Evolutionary conservation across 169 alveolate genomes (phyloP).

Genomic region (Eimeria maxima): DNA sequence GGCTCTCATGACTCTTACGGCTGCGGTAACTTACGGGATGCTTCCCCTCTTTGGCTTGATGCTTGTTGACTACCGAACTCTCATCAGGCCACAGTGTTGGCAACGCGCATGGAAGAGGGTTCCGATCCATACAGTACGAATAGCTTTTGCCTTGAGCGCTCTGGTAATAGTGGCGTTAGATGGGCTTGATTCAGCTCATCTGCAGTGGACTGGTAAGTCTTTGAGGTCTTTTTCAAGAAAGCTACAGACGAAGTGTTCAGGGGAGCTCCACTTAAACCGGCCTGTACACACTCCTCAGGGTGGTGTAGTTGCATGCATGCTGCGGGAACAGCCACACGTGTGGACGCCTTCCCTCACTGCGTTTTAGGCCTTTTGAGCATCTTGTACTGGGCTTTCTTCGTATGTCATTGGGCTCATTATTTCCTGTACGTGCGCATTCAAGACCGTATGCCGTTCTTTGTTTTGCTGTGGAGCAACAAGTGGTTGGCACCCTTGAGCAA

Average conservation of each 20-base stretch:
- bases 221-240: neutral
- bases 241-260: neutral
- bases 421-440: constrained; percentile 71
- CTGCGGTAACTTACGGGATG: constrained; percentile 60
- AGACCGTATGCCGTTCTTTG: constrained; percentile 76
- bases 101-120: constrained; percentile 35
- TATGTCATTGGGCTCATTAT: constrained; percentile 72
- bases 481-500: constrained; percentile 43
- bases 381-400: constrained; percentile 65
- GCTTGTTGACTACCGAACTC: constrained; percentile 69
- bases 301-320: neutral
- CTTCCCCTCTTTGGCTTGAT: constrained; percentile 74
- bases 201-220: constrained; percentile 74
- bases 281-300: neutral
- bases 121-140: constrained; percentile 18
- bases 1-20: constrained; percentile 44
- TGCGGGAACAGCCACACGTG: neutral
- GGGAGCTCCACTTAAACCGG: neutral
- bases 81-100: constrained; percentile 66
- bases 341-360: neutral
- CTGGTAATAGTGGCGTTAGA: constrained; percentile 26
- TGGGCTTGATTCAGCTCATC: constrained; percentile 59
- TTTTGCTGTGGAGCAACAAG: constrained; percentile 72
- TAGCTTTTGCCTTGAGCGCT: constrained; percentile 23
- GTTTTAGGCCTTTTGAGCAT: constrained; percentile 63